Evolutionary conservation across 1,284 basidiomycete species (phyloP).

Genomic region (Lentinus polychrous): DNA sequence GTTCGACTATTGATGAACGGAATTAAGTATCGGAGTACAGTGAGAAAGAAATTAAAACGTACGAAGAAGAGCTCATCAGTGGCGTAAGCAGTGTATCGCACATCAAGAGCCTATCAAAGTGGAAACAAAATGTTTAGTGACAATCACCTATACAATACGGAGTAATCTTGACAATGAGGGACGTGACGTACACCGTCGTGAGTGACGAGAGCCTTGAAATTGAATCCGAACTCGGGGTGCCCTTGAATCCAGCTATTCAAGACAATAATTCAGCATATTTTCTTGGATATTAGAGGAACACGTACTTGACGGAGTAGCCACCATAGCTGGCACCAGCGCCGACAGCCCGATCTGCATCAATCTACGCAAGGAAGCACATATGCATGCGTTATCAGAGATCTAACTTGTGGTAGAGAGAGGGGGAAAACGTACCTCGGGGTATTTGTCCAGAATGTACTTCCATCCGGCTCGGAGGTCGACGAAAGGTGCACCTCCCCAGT

Average conservation of each 20-base stretch:
- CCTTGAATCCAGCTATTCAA: slow-evolving; percentile 83
- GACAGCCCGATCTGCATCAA: slow-evolving; percentile 75
- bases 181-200: slow-evolving; percentile 77
- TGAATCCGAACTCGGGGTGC: slow-evolving; percentile 78
- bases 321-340: slow-evolving; percentile 80
- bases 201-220: slow-evolving; percentile 85
- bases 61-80: slow-evolving; percentile 89
- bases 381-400: too few species aligned
- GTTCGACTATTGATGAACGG: slow-evolving; percentile 68
- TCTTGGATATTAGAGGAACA: not conserved
- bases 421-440: slow-evolving; percentile 43
- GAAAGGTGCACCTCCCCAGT: slow-evolving; percentile 87
- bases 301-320: slow-evolving; percentile 79
- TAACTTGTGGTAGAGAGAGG: not conserved
- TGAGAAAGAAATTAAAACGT: slow-evolving; percentile 21
- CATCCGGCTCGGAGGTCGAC: slow-evolving; percentile 75
- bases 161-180: too few species aligned
- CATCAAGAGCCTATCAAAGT: slow-evolving; percentile 52
- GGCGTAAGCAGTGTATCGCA: slow-evolving; percentile 66
- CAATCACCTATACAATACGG: too few species aligned
- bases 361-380: slow-evolving; percentile 23
- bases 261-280: not conserved
- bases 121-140: slow-evolving; percentile 2
- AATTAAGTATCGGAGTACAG: not conserved
- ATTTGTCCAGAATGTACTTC: slow-evolving; percentile 60